A percentile compares a stretch with the other conserved stretches of the same genome.
These are phyloP conservation scores for Triticum turgidum DNA, from an alignment of 176 grass and related monocot genomes.

Conservation along the genomic window DNA sequence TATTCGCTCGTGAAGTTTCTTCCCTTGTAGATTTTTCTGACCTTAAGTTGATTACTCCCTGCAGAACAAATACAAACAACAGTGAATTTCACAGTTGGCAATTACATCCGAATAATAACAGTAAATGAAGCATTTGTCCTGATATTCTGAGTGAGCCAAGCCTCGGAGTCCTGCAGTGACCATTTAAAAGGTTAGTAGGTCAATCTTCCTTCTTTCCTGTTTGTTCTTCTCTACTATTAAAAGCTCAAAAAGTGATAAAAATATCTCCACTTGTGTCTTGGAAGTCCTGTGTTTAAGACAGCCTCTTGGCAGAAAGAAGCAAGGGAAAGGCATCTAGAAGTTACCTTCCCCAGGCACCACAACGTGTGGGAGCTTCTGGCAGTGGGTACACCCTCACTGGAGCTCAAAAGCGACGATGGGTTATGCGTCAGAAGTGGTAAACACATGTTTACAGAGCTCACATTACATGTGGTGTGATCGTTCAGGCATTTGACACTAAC, in stretches of 20 bases:
- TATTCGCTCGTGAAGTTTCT: not conserved
- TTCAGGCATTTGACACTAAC: not conserved
- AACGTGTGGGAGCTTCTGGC: not conserved
- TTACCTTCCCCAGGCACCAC: accelerated
- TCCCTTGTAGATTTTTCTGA: not conserved
- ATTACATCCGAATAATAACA: not conserved
- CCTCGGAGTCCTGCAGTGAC: not conserved
- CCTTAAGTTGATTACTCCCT: not conserved
- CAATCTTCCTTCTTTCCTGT: not conserved
- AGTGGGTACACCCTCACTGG: not conserved
- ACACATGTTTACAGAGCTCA: not conserved
- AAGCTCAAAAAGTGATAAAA: not conserved
- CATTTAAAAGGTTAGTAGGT: not conserved
- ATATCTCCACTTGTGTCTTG: not conserved
- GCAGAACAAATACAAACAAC: not conserved
- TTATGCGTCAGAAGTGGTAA: not conserved
- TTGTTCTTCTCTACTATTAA: not conserved
- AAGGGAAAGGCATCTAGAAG: not conserved
- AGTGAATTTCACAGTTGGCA: not conserved
- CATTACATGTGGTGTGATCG: not conserved
- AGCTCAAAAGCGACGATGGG: not conserved
- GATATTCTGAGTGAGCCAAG: not conserved
- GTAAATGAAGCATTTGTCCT: not conserved
- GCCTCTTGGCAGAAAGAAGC: not conserved
- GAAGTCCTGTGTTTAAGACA: accelerated